Base-by-base conservation (phyloP, 176 grass and related monocot genomes). In the Bothriochloa decipiens region DNA sequence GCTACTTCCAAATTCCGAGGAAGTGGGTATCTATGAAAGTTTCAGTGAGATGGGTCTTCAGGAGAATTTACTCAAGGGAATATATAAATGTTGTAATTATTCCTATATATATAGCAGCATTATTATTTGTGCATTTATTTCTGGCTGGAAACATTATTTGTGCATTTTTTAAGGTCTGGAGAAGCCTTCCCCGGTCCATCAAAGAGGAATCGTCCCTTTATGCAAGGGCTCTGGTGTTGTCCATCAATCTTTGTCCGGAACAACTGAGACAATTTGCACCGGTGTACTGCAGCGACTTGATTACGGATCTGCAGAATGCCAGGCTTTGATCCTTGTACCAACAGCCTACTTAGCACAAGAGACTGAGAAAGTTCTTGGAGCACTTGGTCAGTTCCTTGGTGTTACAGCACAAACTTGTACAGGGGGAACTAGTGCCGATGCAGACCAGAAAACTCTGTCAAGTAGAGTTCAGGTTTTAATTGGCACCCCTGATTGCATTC, bases 171-270 rank as follows among this genome's bases (percentile, higher is more conserved):
- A 28, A 97, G 94, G 91, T 78, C 76, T 93, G 82, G 89, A 86
- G 82, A 88, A 88, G 80, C 89, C 94, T 60, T 97, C 87, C 5
- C 82, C 68, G 3, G 79, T 91, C 15, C 89, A 93, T 53, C 91
- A 86, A 85, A 83, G 85, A 85, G 94, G 91, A 70, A 93, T 97
- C 0, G 89, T 90, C 36, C 89, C 94, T 7, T 84, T 93, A 49
- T 91, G 94, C 82, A 93, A 88, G 75, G 94, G 91, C n/a, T 65
- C 90, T 10, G 87, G 89, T 87, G 87, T 91, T 42, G 85, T 97
- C 73, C 91, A 91, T 65, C 89, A 86, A 64, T 86, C 87, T 14
- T 76, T 93, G 26, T 90, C 85, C 47, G 89, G 87, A 77, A 93
- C 89, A 61, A 97, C 89, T 71, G 87, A 88, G 32, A 96, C 91